Evolutionary conservation across 1,284 basidiomycete species (phyloP), one percentile per base, ranked within the genome.

Genomic region (Fistulina hepatica): DNA sequence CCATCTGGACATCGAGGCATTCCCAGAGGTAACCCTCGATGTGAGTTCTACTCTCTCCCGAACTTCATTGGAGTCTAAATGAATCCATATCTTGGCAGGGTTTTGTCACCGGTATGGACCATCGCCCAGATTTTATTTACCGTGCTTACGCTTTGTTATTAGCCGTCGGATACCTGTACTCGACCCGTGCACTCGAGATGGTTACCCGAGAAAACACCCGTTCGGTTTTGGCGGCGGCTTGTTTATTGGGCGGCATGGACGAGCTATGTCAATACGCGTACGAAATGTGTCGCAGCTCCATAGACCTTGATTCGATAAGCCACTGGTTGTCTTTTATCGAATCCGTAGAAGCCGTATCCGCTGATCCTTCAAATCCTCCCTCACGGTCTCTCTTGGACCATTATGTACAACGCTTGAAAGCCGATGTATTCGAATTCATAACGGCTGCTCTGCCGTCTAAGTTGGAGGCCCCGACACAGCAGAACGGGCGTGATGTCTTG

Each of bases 111-210:
- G 74, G 79, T 78, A 58, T 13, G 15, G 6, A 19, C 13, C 10
- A 35, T 47, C 37, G 24, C 24, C 23, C 21, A 34, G 37, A 27
- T 31, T 48, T 36, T 25, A 35, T 25, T 23, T 41, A 17, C 21
- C 39, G 45, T 50, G 24, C 37, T 32, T 47, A 37, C 32, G 15
- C 15, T 34, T 41, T 42, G 37, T 43, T 49, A 31, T 33, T 46
- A 79, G 81, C 83, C 36, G 61, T 86, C 42, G 81, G 82, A 36
- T 85, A 82, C 58, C 70, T 86, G 27, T 86, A 86, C 56, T 84
- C 83, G 22, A 68, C 79, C 37, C 63, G 73, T 46, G 79, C 81
- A 33, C 58, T 83, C 47, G 71, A 64, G 51, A 59, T 76, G 41
- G 70, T 91, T 48, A 72, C 71, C 48, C 69, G 80, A 33, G 68